These are phyloP conservation scores for Candida dendrica DNA, from an alignment of 805 yeast genomes.

Conservation along the genomic window DNA sequence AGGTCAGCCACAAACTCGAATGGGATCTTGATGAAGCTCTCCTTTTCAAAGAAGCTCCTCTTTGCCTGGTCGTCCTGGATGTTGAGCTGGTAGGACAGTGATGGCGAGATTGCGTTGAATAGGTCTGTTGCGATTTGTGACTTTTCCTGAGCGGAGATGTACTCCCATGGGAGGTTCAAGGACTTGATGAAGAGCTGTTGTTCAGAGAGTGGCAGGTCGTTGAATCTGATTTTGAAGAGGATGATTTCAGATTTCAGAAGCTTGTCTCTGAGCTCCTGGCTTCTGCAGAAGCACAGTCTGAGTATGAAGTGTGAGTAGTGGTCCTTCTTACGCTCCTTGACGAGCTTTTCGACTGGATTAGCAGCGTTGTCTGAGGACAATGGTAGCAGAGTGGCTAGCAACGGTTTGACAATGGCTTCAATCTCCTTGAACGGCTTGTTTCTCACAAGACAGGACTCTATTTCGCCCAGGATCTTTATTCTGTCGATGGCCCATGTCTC, in stretches of 20 bases:
- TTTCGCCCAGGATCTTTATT: constrained; percentile 71
- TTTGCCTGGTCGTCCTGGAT: constrained; percentile 37
- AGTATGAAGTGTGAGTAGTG: constrained; percentile 87
- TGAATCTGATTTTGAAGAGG: constrained; percentile 69
- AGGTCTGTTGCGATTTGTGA: constrained; percentile 38
- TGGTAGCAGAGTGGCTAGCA: constrained; percentile 60
- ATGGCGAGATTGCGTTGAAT: constrained; percentile 44
- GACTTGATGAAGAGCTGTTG: constrained; percentile 63
- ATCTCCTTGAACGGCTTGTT: constrained; percentile 59
- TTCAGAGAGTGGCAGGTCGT: constrained; percentile 53
- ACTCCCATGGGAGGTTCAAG: constrained; percentile 66
- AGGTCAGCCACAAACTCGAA: constrained; percentile 80
- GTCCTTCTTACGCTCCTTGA: constrained; percentile 65
- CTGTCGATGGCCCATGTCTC: constrained; percentile 96
- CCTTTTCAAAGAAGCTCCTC: constrained; percentile 45
- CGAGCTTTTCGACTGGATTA: constrained; percentile 24
- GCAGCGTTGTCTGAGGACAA: constrained; percentile 35
- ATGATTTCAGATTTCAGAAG: constrained; percentile 71
- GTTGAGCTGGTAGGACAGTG: constrained; percentile 25
- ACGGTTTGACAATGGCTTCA: constrained; percentile 57
- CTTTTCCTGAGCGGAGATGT: constrained; percentile 59
- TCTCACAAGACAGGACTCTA: constrained; percentile 67
- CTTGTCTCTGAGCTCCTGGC: constrained; percentile 73
- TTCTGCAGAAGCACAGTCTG: constrained; percentile 83
- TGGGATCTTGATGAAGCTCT: constrained; percentile 74